Evolutionary conservation across 2,329 filamentous ascomycete genomes (phyloP).

Genomic region (Paecilomyces formosus): DNA sequence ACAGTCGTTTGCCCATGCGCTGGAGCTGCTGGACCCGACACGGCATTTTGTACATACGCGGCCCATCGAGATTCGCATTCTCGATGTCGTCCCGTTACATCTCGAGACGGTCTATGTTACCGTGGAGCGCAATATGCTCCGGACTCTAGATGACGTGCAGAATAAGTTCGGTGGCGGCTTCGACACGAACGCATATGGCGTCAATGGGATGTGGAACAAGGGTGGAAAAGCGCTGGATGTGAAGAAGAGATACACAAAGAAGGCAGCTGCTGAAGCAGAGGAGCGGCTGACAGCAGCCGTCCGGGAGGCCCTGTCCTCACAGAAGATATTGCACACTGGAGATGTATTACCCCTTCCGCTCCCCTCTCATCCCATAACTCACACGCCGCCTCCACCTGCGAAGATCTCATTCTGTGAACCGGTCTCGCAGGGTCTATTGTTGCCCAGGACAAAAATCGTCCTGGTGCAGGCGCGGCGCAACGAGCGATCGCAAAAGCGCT

Average conservation of each 20-base stretch:
- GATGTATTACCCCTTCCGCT: conserved; percentile 74
- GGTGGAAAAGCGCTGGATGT: conserved; percentile 20
- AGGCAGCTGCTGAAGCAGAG: conserved; percentile 36
- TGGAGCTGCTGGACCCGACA: conserved; percentile 68
- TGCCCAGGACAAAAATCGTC: conserved; percentile 73
- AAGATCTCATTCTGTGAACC: conserved; percentile 92
- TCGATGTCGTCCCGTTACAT: conserved; percentile 71
- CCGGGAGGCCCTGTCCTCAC: conserved; percentile 63
- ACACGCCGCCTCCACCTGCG: conserved; percentile 74
- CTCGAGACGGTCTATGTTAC: conserved; percentile 83
- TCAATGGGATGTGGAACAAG: conserved; percentile 34
- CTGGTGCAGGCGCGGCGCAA: conserved; percentile 50
- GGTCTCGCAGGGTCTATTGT: conserved; percentile 76
- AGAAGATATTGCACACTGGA: conserved; percentile 73
- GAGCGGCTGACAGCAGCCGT: conserved; percentile 59
- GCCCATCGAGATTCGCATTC: conserved; percentile 73
- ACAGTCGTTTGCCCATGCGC: conserved; percentile 67
- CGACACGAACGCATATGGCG: conserved; percentile 21
- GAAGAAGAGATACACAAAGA: conserved; percentile 25
- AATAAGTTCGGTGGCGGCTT: conserved; percentile 69
- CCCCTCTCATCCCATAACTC: conserved; percentile 75
- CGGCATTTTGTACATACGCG: conserved; percentile 64
- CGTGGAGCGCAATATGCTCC: conserved; percentile 71
- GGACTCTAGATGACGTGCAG: conserved; percentile 74
- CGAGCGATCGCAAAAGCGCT: conserved; percentile 39